Evolutionary conservation across 2,329 filamentous ascomycete genomes (phyloP), one percentile per base, ranked within the genome.

Genomic region (Arachnopeziza araneosa): DNA sequence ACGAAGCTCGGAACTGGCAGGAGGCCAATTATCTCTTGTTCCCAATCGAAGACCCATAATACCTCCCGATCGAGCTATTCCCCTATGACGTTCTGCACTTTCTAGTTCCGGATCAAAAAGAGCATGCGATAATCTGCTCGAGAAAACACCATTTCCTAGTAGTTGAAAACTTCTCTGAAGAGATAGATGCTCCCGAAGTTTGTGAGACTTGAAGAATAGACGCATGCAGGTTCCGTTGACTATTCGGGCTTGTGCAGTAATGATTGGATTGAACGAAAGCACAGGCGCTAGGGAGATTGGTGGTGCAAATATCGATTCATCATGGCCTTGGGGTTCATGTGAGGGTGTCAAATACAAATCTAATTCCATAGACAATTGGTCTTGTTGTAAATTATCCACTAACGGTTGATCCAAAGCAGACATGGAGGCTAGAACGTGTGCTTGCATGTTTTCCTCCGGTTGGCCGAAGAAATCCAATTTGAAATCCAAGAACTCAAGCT

Each of bases 1-100:
- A 10, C 92, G 85, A n/a, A 99, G 77, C 72, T 98, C 95, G 0
- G 93, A 97, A 72, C 90, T 96, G 24, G 92, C 92, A 4, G 95
- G 95, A 24, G 95, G 95, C 95, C 95, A 98, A 32, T 82, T 90
- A 58, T 90, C 86, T 68, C 91, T 84, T 1, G 84, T 85, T n/a
- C 89, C 89, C 0, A 98, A 79, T 50, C 92, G 88, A 50, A 98
- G 79, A 0, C 95, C 93, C 80, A 96, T 93, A 17, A 84, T 77
- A 60, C 86, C 83, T 54, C 90, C 87, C 52, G 83, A 83, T 9
- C 86, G 82, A 52, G 89, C 84, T 32, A 87, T 79, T 2, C 91
- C 90, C 21, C 83, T 77, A 55, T 84, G 83, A 51, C 89, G 82
- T 71, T 96, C 91, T 2, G 91, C 89, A 24, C 88, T 89, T 66